A percentile compares a stretch with the other conserved stretches of the same genome.
Evolutionary conservation across 106 monocot species (phyloP).

Genomic region (Phalaenopsis aphrodite): DNA sequence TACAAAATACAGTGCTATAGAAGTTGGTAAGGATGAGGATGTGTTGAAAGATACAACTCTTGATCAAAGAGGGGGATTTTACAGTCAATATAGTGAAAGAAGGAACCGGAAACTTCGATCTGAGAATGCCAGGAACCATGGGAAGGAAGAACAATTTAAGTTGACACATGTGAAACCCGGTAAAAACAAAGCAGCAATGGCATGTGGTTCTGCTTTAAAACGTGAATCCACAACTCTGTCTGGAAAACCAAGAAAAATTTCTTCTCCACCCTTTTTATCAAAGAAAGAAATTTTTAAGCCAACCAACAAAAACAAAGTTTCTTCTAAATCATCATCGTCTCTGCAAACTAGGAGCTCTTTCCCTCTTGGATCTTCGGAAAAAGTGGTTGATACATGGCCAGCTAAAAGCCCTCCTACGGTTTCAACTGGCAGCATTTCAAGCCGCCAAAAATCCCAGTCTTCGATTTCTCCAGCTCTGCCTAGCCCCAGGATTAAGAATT

Average conservation of each 20-base stretch:
- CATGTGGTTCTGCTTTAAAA: constrained; percentile 22
- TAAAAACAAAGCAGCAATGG: constrained; percentile 32
- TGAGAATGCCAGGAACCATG: constrained; percentile 35
- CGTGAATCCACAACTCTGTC: constrained; percentile 22
- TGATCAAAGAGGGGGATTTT: constrained; percentile 40
- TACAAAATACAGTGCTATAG: constrained; percentile 19
- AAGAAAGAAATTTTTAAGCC: constrained; percentile 56
- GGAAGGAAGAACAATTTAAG: constrained; percentile 34
- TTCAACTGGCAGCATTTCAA: constrained; percentile 15
- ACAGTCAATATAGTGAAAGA: constrained; percentile 51
- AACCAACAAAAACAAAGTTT: constrained; percentile 40
- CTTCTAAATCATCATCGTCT: constrained; percentile 29
- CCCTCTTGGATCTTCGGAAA: constrained; percentile 22
- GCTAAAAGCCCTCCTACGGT: constrained; percentile 30
- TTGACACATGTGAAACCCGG: constrained; percentile 29
- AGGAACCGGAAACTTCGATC: constrained; percentile 46
- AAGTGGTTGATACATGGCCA: constrained; percentile 23
- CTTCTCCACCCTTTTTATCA: constrained; percentile 54
- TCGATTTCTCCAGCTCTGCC: constrained; percentile 29
- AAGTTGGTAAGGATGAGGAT: constrained; percentile 6
- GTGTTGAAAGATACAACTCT: constrained; percentile 11
- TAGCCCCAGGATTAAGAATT: constrained; percentile 28
- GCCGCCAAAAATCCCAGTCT: constrained; percentile 28
- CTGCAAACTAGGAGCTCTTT: constrained; percentile 30
- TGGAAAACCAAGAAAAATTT: constrained; percentile 67